These are phyloP conservation scores for Metschnikowia continentalis DNA, from an alignment of 805 yeast species.

Conservation along the genomic window DNA sequence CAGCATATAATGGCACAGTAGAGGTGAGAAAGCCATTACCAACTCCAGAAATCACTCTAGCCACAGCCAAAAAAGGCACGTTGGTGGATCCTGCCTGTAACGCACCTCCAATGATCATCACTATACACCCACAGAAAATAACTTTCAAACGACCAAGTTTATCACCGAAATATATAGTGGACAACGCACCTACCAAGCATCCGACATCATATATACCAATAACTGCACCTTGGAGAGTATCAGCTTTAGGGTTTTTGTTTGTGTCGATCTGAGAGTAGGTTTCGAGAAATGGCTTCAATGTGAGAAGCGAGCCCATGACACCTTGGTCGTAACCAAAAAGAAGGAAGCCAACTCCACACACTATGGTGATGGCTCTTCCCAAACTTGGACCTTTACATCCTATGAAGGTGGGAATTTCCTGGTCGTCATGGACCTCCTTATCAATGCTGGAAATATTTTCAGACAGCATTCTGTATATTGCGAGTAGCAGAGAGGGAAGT, in stretches of 20 bases:
- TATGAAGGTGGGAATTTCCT: conserved; percentile 11
- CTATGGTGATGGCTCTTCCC: conserved; percentile 11
- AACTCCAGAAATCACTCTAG: conserved; percentile 30
- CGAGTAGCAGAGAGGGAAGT: neutral
- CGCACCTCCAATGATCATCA: conserved; percentile 23
- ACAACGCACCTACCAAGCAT: conserved; percentile 19
- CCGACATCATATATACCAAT: conserved; percentile 23
- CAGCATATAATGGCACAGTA: conserved; percentile 35
- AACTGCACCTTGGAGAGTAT: conserved; percentile 21
- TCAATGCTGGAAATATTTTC: neutral
- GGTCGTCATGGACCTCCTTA: neutral
- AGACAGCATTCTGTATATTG: conserved; percentile 1
- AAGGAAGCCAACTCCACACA: conserved; percentile 23
- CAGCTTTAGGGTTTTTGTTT: conserved; percentile 8
- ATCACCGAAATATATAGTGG: conserved; percentile 22
- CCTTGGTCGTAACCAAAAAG: conserved; percentile 43
- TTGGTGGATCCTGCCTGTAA: conserved; percentile 21
- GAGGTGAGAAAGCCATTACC: conserved; percentile 35
- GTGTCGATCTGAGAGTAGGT: conserved; percentile 19
- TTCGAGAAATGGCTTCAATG: conserved; percentile 17
- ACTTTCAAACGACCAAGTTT: conserved; percentile 20
- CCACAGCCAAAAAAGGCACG: conserved; percentile 26
- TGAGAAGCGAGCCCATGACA: conserved; percentile 31
- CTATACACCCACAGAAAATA: conserved; percentile 18
- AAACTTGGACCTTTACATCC: conserved; percentile 10